Base-by-base conservation (phyloP, 352 stramenopile genomes). In the Pythium apleroticum region DNA sequence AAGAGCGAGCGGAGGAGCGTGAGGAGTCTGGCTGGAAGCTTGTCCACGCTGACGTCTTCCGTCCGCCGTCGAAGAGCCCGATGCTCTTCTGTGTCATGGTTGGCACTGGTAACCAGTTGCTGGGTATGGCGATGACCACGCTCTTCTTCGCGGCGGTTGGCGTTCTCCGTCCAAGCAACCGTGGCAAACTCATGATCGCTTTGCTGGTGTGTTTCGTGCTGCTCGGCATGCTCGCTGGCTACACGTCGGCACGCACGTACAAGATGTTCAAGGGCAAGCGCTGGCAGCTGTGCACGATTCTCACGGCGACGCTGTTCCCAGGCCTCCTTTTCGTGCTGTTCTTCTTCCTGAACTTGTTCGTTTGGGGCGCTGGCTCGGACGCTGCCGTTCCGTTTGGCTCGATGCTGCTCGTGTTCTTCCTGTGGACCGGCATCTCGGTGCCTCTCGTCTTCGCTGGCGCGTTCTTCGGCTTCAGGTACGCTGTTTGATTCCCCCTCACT, bases 211-310 rank as follows among this genome's bases (percentile, higher is more conserved):
- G 99, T 52, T 99, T 99, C 74, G 96, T 99, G 25, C 74, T 99
- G 37, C 91, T 99, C 68, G 97, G 97, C 33, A 93, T 91, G 63
- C 76, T 99, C 30, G 95, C 96, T 19, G 98, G 98, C 15, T 99
- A 98, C 79, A 90, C 94, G 12, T 98, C 94, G 24, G 93, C 98
- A 24, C 86, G 95, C 57, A 87, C 99, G 46, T 99, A 99, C 93
- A 99, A 99, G 80, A 99, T 98, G 68, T 99, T 99, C 84, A 99
- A 99, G 74, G 98, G 97, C 65, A 99, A 99, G 79, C 86, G 90
- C 61, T 99, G 97, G 97, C 96, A 99, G 76, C 78, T 97, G 69
- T 98, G 90, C 62, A 99, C 97, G 25, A 75, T 98, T 4, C 77
- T 98, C 33, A 99, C 96, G 27, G 97, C 96, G 9, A 83, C 98